phyloP scores from a whole-genome alignment of 2,329 filamentous ascomycete species.

The Orbilia oligospora region DNA sequence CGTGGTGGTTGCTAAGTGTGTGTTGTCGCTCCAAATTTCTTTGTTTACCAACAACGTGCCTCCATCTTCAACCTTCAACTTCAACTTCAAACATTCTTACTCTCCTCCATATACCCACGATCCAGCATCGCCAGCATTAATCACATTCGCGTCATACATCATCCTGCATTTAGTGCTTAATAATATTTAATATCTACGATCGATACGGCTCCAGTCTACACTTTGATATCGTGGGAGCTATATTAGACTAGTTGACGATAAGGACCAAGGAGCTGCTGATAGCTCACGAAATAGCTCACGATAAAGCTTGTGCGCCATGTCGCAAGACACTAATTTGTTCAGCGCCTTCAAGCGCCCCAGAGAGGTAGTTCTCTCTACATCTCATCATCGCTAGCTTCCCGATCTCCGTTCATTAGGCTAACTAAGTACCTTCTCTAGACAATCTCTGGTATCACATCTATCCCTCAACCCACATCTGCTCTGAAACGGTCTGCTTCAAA shows the following conservation, averaged over 20 bases:
- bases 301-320: conserved; percentile 60
- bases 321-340: conserved; percentile 63
- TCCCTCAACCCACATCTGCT: conserved; percentile 91
- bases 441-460: conserved; percentile 83
- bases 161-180: conserved; percentile 7
- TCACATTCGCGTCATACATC: not conserved
- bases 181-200: conserved; percentile 1
- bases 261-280: conserved; percentile 7
- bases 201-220: not conserved
- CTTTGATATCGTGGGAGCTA: not conserved
- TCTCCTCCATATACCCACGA: too few species aligned
- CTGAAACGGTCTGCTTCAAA: conserved; percentile 93
- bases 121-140: conserved; percentile 2
- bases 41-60: conserved; percentile 50
- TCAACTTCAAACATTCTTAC: not conserved
- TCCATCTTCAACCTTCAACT: not conserved
- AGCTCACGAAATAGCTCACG: conserved; percentile 53
- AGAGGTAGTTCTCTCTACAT: conserved; percentile 59
- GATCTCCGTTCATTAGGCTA: not conserved
- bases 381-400: conserved; percentile 23
- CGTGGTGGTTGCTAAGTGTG: conserved; percentile 51
- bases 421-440: conserved; percentile 75
- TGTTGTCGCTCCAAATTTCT: conserved; percentile 40
- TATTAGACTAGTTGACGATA: not conserved
- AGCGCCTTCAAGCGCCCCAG: conserved; percentile 64